A percentile compares a stretch with the other conserved stretches of the same genome.
These are phyloP conservation scores for Trametes elegans DNA, from an alignment of 768 basidiomycete genomes.

Conservation along the genomic window DNA sequence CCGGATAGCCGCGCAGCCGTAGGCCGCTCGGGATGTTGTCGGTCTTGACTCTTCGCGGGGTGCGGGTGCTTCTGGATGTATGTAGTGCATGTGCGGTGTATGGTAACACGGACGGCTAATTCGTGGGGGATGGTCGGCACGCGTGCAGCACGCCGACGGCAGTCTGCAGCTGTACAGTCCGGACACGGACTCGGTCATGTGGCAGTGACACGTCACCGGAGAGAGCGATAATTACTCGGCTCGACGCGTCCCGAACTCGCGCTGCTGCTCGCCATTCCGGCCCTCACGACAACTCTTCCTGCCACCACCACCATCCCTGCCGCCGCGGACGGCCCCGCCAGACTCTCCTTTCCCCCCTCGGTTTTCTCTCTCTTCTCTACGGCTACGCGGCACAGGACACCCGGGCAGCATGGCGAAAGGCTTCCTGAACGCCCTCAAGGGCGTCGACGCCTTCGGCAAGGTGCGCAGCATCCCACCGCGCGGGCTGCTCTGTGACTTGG, in stretches of 20 bases:
- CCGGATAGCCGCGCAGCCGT: slow-evolving; percentile 39
- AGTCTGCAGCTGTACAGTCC: too few relatives aligned
- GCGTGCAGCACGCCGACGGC: too few relatives aligned
- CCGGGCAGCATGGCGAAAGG: slow-evolving; percentile 54
- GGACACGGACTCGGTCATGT: slow-evolving; percentile 17
- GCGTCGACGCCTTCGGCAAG: slow-evolving; percentile 99
- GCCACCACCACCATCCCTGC: too few relatives aligned
- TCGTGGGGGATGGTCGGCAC: slow-evolving; percentile 21
- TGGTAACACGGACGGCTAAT: slow-evolving; percentile 17
- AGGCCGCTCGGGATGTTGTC: slow-evolving; percentile 8
- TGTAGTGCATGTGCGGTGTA: background rate
- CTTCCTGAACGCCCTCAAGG: slow-evolving; percentile 74
- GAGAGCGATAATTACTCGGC: slow-evolving; percentile 10
- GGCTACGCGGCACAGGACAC: slow-evolving; percentile 17
- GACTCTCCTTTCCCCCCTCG: slow-evolving; percentile 10
- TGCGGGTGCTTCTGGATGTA: background rate
- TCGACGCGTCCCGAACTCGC: background rate
- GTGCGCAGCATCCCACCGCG: slow-evolving; percentile 41
- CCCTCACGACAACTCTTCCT: slow-evolving; percentile 13
- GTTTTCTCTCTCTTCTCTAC: slow-evolving; percentile 13
- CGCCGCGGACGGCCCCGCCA: slow-evolving; percentile 1
- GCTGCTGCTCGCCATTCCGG: background rate
- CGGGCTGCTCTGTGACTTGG: background rate
- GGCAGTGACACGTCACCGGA: slow-evolving; percentile 22
- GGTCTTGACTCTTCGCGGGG: slow-evolving; percentile 3